Evolutionary conservation across 306 rosid species (phyloP).

Genomic region (Trichosanthes cucumerina): DNA sequence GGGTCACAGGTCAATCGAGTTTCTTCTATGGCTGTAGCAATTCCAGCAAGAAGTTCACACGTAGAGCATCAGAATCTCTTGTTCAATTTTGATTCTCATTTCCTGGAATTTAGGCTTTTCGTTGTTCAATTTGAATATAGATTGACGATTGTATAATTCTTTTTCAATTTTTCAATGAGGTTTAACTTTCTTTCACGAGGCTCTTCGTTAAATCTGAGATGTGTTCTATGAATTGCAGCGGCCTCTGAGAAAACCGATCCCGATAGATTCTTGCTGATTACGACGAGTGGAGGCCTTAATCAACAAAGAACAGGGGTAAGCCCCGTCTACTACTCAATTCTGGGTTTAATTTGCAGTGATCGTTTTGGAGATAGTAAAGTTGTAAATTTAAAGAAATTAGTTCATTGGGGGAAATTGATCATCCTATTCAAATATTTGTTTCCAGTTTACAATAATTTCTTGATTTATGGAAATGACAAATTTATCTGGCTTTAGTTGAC

Average conservation of each 20-base stretch:
- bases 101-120: constrained; percentile 1
- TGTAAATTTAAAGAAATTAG: background rate
- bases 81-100: background rate
- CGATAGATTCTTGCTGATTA: constrained; percentile 58
- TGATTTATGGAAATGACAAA: background rate
- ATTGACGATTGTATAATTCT: background rate
- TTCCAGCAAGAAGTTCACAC: constrained; percentile 37
- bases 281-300: constrained; percentile 85
- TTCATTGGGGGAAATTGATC: background rate
- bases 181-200: background rate
- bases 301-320: constrained; percentile 97
- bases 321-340: background rate
- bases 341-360: background rate
- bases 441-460: background rate
- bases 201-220: background rate
- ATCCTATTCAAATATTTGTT: background rate
- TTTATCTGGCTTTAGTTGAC: background rate
- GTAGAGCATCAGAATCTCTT: constrained; percentile 21
- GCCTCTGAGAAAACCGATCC: constrained; percentile 53
- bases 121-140: background rate
- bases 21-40: constrained; percentile 51
- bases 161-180: background rate
- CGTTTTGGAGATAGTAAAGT: background rate
- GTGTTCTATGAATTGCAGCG: constrained; percentile 31
- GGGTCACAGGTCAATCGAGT: constrained; percentile 42